A percentile compares a stretch with the other conserved stretches of the same genome.
Evolutionary conservation across 441 rosid species (phyloP).

Genomic region (Syzygium malaccense): DNA sequence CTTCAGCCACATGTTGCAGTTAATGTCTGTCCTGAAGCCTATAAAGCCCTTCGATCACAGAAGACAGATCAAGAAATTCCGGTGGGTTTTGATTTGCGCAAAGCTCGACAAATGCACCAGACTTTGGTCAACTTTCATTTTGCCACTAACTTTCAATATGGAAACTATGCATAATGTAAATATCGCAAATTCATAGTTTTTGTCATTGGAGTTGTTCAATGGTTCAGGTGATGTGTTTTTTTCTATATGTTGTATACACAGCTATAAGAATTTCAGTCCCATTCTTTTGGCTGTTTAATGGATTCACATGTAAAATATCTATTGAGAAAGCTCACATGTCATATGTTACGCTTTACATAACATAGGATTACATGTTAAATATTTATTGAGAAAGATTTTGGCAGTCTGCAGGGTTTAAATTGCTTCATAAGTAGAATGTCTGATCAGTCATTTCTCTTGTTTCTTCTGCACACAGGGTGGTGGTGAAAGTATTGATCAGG

Average conservation of each 20-base stretch:
- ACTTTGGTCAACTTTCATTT: not conserved
- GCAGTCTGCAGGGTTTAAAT: not conserved
- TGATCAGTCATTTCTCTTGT: not conserved
- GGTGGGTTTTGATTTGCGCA: not conserved
- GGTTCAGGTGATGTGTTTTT: not conserved
- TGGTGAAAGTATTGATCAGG: not conserved
- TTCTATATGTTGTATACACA: not conserved
- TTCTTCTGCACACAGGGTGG: slow-evolving; percentile 46
- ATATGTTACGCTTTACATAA: not conserved
- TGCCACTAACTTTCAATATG: not conserved
- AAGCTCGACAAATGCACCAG: not conserved
- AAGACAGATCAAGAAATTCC: not conserved
- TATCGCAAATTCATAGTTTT: not conserved
- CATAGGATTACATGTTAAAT: not conserved
- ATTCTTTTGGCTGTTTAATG: not conserved
- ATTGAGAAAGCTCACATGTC: not conserved
- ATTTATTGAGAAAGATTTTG: not conserved
- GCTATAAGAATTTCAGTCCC: not conserved
- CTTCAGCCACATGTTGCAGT: not conserved
- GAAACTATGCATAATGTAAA: not conserved
- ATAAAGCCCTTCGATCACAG: not conserved
- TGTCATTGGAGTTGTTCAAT: not conserved
- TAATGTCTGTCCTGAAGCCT: not conserved
- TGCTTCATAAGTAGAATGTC: not conserved
- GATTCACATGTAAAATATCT: not conserved